Conservation (phyloP, 2,329 filamentous ascomycete genomes). For the Colletotrichum eremochloae region DNA sequence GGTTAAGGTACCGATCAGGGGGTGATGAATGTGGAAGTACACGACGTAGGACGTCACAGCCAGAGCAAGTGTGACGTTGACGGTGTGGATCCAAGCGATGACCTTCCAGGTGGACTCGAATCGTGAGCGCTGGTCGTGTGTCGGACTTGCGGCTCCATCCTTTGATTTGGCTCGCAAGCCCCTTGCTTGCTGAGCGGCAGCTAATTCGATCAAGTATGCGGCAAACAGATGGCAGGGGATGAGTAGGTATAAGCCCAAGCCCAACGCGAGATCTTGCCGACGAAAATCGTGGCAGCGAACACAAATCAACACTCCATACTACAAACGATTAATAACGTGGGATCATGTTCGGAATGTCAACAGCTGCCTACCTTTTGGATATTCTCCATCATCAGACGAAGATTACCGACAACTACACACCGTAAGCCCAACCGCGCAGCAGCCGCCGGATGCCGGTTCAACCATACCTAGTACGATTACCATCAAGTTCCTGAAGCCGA, state of each 20-base stretch:
- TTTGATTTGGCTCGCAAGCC: constrained; percentile 69
- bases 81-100: constrained; percentile 82
- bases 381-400: constrained; percentile 96
- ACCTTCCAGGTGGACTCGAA: constrained; percentile 84
- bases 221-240: constrained; percentile 93
- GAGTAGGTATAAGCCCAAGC: constrained; percentile 83
- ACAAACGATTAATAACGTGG: constrained; percentile 39
- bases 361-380: constrained; percentile 80
- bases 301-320: constrained; percentile 97
- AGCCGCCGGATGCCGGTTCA: not conserved
- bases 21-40: constrained; percentile 92
- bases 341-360: not conserved
- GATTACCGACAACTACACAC: constrained; percentile 84
- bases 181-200: constrained; percentile 84
- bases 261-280: constrained; percentile 80
- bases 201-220: constrained; percentile 89
- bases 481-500: constrained; percentile 97
- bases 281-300: constrained; percentile 90
- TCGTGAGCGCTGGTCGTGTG: constrained; percentile 72
- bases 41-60: constrained; percentile 86
- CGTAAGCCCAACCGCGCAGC: constrained; percentile 34
- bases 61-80: constrained; percentile 88
- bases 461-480: constrained; percentile 85
- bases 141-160: constrained; percentile 66
- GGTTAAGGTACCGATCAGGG: constrained; percentile 90